Evolutionary conservation across 768 basidiomycete genomes (phyloP), one percentile per base, ranked within the genome.

Genomic region (Glaciozyma antarctica): DNA sequence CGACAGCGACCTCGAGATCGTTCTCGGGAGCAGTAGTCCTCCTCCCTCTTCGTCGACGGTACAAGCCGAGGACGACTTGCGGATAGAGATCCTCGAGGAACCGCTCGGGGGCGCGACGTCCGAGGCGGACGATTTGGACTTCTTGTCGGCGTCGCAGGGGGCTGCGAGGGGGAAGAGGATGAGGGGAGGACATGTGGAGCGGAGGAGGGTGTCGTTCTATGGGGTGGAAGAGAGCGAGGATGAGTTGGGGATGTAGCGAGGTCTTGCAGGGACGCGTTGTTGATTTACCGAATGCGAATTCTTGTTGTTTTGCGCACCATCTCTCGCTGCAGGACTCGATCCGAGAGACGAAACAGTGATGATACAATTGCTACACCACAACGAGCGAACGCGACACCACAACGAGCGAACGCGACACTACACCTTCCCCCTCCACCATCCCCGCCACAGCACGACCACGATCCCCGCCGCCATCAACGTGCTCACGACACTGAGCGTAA

Each of bases 381-480:
- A 34, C 38, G 13, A 13, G 38, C 38, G 13, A 6, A 41, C 13
- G 38, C 38, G 10, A 10, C 34, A 34, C 45, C 17, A 56, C 34
- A 5, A 34, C 5, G 10, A 34, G 34, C 34, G 10, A 41, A 41
- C 13, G 38, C 38, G 13, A 15, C 38, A 13, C 47, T 48, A 57
- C 1, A 57, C 55, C 38, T 41, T 41, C 12, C 55, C 55, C 38
- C 55, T 57, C 55, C 55, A 57, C 55, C 55, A 57, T 17, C 55
- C 55, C 22, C 38, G 10, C 55, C 55, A 57, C 12, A 57, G 13
- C 3, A 57, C 55, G 22, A n/a, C 38, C 3, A 57, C 34, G 2
- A 57, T n/a, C 55, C 34, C 55, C 38, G 38, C 55, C 38, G 55
- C 55, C 55, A 57, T 24, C 55, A 26, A 21, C 12, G n/a, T 24